Evolutionary conservation across 163 green algal genomes (phyloP).

Genomic region (Prototheca wickerhamii): DNA sequence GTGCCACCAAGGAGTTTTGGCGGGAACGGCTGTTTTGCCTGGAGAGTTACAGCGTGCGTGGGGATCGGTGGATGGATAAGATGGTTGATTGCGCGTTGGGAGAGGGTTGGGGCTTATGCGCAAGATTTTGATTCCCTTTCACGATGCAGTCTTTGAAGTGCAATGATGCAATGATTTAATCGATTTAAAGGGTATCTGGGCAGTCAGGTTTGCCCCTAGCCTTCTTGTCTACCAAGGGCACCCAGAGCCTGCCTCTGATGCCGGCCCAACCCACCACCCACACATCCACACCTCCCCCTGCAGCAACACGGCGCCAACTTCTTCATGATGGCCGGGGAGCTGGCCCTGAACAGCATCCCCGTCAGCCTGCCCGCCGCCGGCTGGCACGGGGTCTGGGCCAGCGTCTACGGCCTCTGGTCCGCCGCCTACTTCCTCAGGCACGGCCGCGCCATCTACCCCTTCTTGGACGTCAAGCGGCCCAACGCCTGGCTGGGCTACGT

Average conservation of each 20-base stretch:
- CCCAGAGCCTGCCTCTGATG: neutral
- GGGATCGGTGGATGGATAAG: neutral
- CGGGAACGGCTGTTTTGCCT: constrained; percentile 8
- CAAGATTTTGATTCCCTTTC: too few relatives aligned
- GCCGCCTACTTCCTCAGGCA: constrained; percentile 9
- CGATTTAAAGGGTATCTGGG: neutral
- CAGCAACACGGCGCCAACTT: constrained; percentile 31
- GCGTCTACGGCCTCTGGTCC: constrained; percentile 13
- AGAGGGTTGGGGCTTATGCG: neutral
- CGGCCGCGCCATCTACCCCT: constrained; percentile 26
- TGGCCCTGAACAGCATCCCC: constrained; percentile 17
- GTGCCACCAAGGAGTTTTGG: constrained; percentile 2
- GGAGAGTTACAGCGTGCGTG: constrained; percentile 21
- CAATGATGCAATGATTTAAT: neutral
- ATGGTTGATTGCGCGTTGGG: neutral
- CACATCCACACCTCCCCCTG: neutral
- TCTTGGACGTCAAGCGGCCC: constrained; percentile 20
- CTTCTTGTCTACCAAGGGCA: neutral
- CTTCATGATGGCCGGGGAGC: constrained; percentile 23
- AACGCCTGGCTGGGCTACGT: constrained; percentile 18
- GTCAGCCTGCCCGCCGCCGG: neutral
- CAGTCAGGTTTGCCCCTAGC: neutral
- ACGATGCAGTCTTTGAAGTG: neutral
- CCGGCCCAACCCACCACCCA: neutral
- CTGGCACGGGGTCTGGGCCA: constrained; percentile 13